Base-by-base conservation (phyloP, 805 yeast genomes). In the Blastobotrys parvus region DNA sequence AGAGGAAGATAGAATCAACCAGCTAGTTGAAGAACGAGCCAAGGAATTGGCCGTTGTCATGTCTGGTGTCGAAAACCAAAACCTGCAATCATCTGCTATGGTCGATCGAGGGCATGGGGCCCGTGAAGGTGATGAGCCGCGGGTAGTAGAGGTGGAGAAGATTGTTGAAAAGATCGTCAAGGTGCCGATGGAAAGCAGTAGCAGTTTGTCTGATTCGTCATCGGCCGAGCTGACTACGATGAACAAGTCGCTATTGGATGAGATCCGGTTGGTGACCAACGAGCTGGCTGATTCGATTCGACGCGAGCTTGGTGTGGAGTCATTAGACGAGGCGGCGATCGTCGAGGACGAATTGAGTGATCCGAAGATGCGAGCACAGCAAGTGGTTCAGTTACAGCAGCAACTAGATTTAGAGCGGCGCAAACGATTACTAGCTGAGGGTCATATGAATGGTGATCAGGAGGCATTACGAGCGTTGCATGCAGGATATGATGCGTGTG, bases 221-320 rank as follows among this genome's bases (percentile, higher is more conserved):
- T 8, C 7, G 7, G 7, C 29, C 7, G 56, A 53, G 33, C 47
- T 53, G 30, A 47, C 42, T 10, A 40, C 39, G 10, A 42, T 49
- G 41, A 51, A 57, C 39, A 41, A 39, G 34, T 37, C 50, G 21
- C 53, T 62, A 10, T 49, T 58, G 37, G 58, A 60, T 17, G 67
- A 63, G 35, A 48, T 63, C 17, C 48, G 62, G 13, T 49, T 60
- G n/a, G 57, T 63, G 15, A 56, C 65, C 2, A 48, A 56, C 19
- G 68, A 64, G 45, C 57, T 63, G 19, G 64, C 64, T 10, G 68
- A 63, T 44, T 48, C 65, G 3, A 49, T 59, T 15, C 61, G 66
- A 17, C 61, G 68, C 6, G 68, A 63, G 46, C 56, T 57, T 23
- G 52, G 51, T 6, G 52, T 63, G 4, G 47, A 46, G 3, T 31